Evolutionary conservation across 2,329 filamentous ascomycete species (phyloP).

Genomic region (Monosporascus sp.): DNA sequence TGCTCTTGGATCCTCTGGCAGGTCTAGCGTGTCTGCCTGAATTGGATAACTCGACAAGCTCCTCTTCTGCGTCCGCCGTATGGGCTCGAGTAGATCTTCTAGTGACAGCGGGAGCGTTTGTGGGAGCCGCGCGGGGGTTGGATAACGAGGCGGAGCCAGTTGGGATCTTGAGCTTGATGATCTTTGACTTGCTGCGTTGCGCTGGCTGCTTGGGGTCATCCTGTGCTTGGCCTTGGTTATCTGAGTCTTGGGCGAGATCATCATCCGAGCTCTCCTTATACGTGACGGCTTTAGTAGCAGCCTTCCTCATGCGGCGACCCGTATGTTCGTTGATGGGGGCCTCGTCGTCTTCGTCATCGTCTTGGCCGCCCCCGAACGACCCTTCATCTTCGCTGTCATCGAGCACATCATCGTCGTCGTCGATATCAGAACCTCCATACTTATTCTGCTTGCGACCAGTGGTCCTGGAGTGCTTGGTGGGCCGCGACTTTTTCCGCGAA

Average conservation of each 20-base stretch:
- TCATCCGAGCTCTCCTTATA: conserved; percentile 43
- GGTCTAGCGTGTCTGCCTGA: conserved; percentile 54
- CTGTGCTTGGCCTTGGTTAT: conserved; percentile 32
- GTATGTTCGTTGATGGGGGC: conserved; percentile 33
- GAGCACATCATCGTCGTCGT: conserved; percentile 49
- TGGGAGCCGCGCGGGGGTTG: neutral
- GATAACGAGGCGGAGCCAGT: conserved; percentile 14
- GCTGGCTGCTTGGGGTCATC: conserved; percentile 19
- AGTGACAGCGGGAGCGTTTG: conserved; percentile 21
- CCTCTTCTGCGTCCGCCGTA: conserved; percentile 50
- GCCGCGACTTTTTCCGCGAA: conserved; percentile 35
- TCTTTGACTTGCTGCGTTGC: conserved; percentile 24
- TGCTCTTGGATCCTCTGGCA: conserved; percentile 46
- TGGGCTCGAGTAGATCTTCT: conserved; percentile 48
- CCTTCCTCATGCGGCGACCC: conserved; percentile 41
- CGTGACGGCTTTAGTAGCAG: conserved; percentile 36
- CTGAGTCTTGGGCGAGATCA: conserved; percentile 28
- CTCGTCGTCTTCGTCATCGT: conserved; percentile 32
- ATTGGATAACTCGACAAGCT: conserved; percentile 53
- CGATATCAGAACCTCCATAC: conserved; percentile 59
- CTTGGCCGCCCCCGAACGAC: conserved; percentile 41
- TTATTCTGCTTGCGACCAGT: conserved; percentile 23
- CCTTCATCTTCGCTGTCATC: conserved; percentile 49
- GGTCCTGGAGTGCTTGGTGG: conserved; percentile 28
- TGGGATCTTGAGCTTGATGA: conserved; percentile 41